phyloP scores from a whole-genome alignment of 768 basidiomycete genomes.

The Nevesoporus exiguus region DNA sequence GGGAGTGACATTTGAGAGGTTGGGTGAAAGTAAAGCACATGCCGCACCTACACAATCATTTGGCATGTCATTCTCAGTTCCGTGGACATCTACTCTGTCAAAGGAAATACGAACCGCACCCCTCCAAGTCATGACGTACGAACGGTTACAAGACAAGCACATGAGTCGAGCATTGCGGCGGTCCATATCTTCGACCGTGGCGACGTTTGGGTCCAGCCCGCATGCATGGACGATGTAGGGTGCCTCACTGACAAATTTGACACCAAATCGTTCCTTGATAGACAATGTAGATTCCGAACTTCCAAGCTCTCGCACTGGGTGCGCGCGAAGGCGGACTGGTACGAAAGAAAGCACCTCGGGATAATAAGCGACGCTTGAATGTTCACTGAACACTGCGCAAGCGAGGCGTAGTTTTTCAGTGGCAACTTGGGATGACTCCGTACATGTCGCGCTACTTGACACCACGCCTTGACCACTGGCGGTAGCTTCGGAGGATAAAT shows the following conservation, averaged over 20 bases:
- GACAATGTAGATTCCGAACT: not conserved
- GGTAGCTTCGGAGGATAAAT: not conserved
- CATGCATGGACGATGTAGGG: not conserved
- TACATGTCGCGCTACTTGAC: not conserved
- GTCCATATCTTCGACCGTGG: conserved; percentile 3
- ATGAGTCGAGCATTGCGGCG: not conserved
- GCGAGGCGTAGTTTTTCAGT: not conserved
- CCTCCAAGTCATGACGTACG: not conserved
- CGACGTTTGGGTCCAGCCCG: not conserved
- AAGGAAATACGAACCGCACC: not conserved
- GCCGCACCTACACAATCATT: not conserved
- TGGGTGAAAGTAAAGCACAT: not conserved
- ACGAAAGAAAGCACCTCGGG: not conserved
- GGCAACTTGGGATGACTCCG: not conserved
- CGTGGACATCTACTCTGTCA: not conserved
- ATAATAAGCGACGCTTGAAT: not conserved
- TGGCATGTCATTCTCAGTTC: not conserved
- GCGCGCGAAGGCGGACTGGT: too few relatives aligned
- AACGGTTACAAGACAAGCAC: not conserved
- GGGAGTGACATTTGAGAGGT: not conserved
- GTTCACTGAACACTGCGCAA: not conserved
- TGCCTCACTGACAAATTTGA: not conserved
- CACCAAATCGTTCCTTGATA: not conserved
- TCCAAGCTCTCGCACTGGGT: not conserved
- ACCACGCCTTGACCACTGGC: not conserved